Evolutionary conservation across 2,329 filamentous ascomycete species (phyloP).

Genomic region (Aspergillus texensis): DNA sequence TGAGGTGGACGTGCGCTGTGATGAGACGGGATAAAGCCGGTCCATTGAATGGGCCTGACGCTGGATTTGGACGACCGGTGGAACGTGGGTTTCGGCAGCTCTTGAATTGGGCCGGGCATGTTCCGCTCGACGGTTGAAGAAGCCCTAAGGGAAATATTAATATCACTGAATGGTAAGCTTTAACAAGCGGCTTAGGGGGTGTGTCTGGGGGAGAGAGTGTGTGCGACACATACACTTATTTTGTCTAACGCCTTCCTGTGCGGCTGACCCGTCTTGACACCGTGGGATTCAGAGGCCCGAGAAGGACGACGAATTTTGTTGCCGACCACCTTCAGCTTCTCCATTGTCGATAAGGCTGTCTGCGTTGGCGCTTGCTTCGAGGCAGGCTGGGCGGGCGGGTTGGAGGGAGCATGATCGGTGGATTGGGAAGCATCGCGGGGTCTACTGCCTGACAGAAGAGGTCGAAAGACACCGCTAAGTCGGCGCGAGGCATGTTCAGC

Average conservation of each 20-base stretch:
- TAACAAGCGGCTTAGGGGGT: not conserved
- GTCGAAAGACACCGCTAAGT: slow-evolving; percentile 2
- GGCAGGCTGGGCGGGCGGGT: not conserved
- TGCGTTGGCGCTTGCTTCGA: not conserved
- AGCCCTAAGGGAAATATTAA: slow-evolving; percentile 15
- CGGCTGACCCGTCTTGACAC: slow-evolving; percentile 15
- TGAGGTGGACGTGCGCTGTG: slow-evolving; percentile 9
- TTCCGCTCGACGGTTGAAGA: slow-evolving; percentile 17
- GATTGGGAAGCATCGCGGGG: not conserved
- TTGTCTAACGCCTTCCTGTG: slow-evolving; percentile 19
- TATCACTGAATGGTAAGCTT: not conserved
- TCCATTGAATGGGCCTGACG: slow-evolving; percentile 6
- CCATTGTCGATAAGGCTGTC: slow-evolving; percentile 22
- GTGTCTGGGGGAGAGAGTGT: not conserved
- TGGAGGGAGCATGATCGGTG: slow-evolving; percentile 2
- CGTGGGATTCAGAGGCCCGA: slow-evolving; percentile 22
- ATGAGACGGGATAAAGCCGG: slow-evolving; percentile 10
- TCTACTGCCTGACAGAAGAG: slow-evolving; percentile 1
- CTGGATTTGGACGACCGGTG: not conserved
- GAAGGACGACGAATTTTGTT: slow-evolving; percentile 30
- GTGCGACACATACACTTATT: slow-evolving; percentile 18
- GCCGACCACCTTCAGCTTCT: slow-evolving; percentile 32
- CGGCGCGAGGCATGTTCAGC: slow-evolving; percentile 9
- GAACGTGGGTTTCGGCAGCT: not conserved
- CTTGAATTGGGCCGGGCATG: not conserved